These are phyloP conservation scores for Jatropha multifida DNA, from an alignment of 441 rosid genomes.

Conservation along the genomic window DNA sequence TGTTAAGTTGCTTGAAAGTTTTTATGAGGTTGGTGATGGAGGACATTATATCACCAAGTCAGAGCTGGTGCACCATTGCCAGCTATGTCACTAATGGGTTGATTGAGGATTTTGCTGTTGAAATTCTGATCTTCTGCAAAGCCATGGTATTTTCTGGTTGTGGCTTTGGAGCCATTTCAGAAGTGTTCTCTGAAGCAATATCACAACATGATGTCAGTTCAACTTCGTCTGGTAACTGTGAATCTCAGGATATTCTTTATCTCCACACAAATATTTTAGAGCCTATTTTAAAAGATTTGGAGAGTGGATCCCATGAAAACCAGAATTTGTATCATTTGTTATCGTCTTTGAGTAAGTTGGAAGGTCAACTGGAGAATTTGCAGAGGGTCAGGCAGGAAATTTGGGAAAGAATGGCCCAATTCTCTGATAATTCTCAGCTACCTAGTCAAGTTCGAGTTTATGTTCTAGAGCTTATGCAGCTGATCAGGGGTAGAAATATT, in stretches of 20 bases:
- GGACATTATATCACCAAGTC: constrained; percentile 90
- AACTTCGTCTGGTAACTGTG: constrained; percentile 26
- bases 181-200: constrained; percentile 59
- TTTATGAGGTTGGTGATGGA: constrained; percentile 80
- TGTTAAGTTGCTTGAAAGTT: constrained; percentile 61
- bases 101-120: constrained; percentile 48
- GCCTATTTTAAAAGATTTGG: constrained; percentile 61
- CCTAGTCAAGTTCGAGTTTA: constrained; percentile 77
- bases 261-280: constrained; percentile 67
- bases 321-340: constrained; percentile 60
- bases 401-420: constrained; percentile 74
- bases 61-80: constrained; percentile 72
- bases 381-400: constrained; percentile 67
- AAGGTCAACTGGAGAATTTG: constrained; percentile 68
- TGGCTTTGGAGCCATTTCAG: constrained; percentile 75
- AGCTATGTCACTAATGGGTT: constrained; percentile 56
- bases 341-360: constrained; percentile 71
- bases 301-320: constrained; percentile 45
- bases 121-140: constrained; percentile 62
- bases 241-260: constrained; percentile 51
- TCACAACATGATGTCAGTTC: constrained; percentile 33
- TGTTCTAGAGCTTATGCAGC: constrained; percentile 88
- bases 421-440: constrained; percentile 76
- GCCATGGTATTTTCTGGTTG: constrained; percentile 89
- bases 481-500: constrained; percentile 54